These are phyloP conservation scores for Lentinula detonsa DNA, from an alignment of 768 basidiomycete species.

Conservation along the genomic window DNA sequence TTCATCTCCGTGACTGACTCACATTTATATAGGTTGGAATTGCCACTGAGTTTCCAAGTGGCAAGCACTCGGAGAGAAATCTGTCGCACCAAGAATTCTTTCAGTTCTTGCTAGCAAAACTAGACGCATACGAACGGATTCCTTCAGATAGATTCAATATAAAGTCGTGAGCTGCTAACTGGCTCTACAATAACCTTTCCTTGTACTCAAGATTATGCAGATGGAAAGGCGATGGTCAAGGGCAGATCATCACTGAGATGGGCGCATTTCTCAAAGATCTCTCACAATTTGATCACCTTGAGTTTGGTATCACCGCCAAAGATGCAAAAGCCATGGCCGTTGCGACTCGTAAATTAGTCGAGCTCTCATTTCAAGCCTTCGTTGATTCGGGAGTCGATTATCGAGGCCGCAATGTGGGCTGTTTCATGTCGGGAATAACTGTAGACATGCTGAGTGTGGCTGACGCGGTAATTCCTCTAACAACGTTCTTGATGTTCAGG, in stretches of 20 bases:
- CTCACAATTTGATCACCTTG: conserved; percentile 20
- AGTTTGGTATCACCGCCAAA: conserved; percentile 23
- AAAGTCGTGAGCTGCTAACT: neutral
- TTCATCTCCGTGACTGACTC: no score
- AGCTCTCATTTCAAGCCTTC: conserved; percentile 25
- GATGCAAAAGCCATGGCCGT: conserved; percentile 23
- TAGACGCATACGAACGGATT: conserved; percentile 17
- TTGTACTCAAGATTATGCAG: neutral
- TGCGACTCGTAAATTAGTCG: conserved; percentile 22
- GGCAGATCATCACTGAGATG: neutral
- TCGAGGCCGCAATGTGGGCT: conserved; percentile 28
- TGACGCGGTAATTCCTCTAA: conserved; percentile 18
- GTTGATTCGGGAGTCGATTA: conserved; percentile 37
- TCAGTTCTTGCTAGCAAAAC: conserved; percentile 26
- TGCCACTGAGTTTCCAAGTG: conserved; percentile 32
- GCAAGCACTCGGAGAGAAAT: conserved; percentile 19
- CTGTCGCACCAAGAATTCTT: conserved; percentile 28
- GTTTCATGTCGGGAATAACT: conserved; percentile 26
- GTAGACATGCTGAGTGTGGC: conserved; percentile 19
- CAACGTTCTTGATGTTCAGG: no score
- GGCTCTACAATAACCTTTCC: no score
- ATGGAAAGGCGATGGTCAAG: neutral
- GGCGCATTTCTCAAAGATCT: conserved; percentile 27
- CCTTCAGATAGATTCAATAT: neutral
- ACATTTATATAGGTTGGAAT: conserved; percentile 25